A percentile compares a stretch with the other conserved stretches of the same genome.
phyloP scores from a whole-genome alignment of 345 rosid genomes.

The Clausena lansium region DNA sequence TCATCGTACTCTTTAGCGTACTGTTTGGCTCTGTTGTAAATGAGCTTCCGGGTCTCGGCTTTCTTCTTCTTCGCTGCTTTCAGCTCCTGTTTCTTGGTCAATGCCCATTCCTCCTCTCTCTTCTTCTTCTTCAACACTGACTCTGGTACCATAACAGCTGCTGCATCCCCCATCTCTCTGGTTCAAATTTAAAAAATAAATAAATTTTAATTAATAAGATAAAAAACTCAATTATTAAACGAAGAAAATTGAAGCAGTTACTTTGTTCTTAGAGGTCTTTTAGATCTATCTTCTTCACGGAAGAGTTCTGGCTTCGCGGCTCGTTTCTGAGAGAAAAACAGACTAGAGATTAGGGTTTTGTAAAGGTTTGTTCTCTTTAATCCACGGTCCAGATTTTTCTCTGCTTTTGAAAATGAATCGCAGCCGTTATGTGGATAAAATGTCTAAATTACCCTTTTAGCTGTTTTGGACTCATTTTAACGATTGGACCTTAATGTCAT shows the following conservation, averaged over 20 bases:
- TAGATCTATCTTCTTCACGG: neutral
- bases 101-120: slow-evolving; percentile 67
- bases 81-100: slow-evolving; percentile 41
- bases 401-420: neutral
- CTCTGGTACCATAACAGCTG: slow-evolving; percentile 57
- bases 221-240: neutral
- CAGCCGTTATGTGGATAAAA: neutral
- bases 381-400: neutral
- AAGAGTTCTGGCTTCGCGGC: neutral
- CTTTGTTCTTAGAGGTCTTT: neutral
- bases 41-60: slow-evolving; percentile 53
- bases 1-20: slow-evolving; percentile 58
- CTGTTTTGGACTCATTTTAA: too few species aligned
- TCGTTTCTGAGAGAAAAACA: neutral
- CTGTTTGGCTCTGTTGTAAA: slow-evolving; percentile 52
- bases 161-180: slow-evolving; percentile 30
- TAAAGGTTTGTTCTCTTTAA: neutral
- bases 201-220: too few species aligned
- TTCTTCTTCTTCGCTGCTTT: slow-evolving; percentile 54
- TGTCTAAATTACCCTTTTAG: neutral
- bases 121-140: slow-evolving; percentile 76
- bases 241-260: neutral
- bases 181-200: neutral
- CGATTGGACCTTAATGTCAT: too few species aligned
- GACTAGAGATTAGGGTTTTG: neutral